Base-by-base conservation (phyloP, 2,329 filamentous ascomycete species). In the Colletotrichum lini region DNA sequence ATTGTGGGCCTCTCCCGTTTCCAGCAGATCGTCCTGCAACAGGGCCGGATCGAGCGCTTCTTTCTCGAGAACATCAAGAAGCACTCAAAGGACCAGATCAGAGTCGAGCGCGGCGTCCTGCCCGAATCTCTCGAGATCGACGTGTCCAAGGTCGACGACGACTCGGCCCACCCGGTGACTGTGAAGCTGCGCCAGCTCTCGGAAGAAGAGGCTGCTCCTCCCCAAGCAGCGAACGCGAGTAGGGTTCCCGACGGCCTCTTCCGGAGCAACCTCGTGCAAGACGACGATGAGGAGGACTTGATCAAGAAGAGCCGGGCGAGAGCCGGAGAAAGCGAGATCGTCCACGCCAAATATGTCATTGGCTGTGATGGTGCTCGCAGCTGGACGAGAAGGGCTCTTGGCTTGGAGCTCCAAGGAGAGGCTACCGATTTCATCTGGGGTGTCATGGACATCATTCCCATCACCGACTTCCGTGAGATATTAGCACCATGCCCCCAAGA, bases 281-380 rank as follows among this genome's bases (percentile, higher is more conserved):
- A 90, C 62, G 90, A 91, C 73, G 90, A 87, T 0, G 84, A 88
- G 2, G 86, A 88, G 72, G 69, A 78, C 68, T 40, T 74, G 35
- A 69, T 73, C 65, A 26, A 23, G 42, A 68, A 38, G 47, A 59
- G 65, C 65, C 74, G 67, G 73, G 77, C 57, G 23, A 72, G 79
- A 67, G 84, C 77, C 16, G 78, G 80, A 75, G 72, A 73, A 75
- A 77, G 79, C 59, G 86, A 88, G 74, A 76, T 79, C 0, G 80
- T 91, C 2, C 85, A 82, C 49, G 85, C 87, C 7, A 91, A 91
- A 76, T 94, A 92, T 72, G 83, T 94, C 40, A 84, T 94, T 4
- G 92, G 91, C 0, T 91, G 89, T 54, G 92, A 93, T 73, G 92
- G 92, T 0, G 91, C 92, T 0, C 90, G 91, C 75, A 90, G 87